These are phyloP conservation scores for Rhynchospora pubera DNA, from an alignment of 176 grass and related monocot species.

Conservation along the genomic window DNA sequence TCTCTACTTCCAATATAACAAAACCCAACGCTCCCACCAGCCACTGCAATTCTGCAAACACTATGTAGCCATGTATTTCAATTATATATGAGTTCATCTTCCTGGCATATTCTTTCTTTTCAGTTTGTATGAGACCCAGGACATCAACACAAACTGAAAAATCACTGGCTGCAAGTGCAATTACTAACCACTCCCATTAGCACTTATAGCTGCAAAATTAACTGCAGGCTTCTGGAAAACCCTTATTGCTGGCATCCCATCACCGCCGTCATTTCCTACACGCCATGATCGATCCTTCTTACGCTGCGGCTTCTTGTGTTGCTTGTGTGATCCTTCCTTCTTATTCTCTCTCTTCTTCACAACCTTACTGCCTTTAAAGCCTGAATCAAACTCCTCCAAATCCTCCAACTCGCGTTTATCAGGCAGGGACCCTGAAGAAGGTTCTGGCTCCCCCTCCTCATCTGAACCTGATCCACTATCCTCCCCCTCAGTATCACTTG, in stretches of 20 bases:
- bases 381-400: conserved; percentile 39
- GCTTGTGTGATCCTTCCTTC: conserved; percentile 33
- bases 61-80: background rate
- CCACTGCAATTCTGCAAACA: background rate
- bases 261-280: conserved; percentile 44
- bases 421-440: conserved; percentile 8
- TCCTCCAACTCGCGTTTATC: conserved; percentile 25
- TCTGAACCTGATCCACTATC: background rate
- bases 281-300: conserved; percentile 72
- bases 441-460: background rate
- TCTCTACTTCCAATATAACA: background rate
- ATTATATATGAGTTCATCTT: background rate
- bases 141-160: background rate
- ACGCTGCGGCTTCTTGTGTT: conserved; percentile 59
- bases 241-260: conserved; percentile 45
- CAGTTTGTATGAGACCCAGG: background rate
- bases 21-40: background rate
- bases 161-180: background rate
- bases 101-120: background rate
- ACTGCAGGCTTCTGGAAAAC: conserved; percentile 54
- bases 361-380: conserved; percentile 3
- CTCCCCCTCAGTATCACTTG: background rate
- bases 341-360: conserved; percentile 39
- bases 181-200: background rate
- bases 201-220: conserved; percentile 23